Evolutionary conservation across 2,329 filamentous ascomycete species (phyloP), one percentile per base, ranked within the genome.

Genomic region (Ilyonectria robusta): DNA sequence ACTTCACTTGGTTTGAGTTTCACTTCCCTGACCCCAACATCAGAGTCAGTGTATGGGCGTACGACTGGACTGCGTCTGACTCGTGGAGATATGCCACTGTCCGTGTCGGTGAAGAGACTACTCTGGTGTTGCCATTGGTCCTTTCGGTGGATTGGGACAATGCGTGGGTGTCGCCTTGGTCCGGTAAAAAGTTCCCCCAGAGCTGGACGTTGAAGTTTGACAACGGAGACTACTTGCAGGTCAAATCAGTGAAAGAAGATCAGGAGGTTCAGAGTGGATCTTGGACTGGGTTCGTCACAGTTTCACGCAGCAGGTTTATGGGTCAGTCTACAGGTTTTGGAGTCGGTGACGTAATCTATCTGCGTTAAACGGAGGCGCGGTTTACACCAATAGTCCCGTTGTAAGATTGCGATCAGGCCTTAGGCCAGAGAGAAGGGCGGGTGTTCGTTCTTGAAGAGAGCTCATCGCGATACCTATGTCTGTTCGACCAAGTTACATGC

Each of bases 151-250:
- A 62, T 15, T 62, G 59, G 59, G 37, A 55, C 26, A 46, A 35
- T 44, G 21, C 40, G 7, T 62, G 59, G 59, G 21, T 29, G 26
- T 62, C 59, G 11, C 50, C 59, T 15, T 3, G 29, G 26, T 37
- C 59, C 1, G 51, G 51, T 26, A 6, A 19, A 21, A 55, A 47
- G 15, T 62, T 33, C 37, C 59, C 59, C 19, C 59, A 47, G 31
- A 62, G 59, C 50, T 62, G 59, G 59, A 55, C 50, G 7, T 31
- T 55, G 19, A 55, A 26, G 40, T 62, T 62, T n/a, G 59, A 55
- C 5, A 62, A 62, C 15, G 59, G 59, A 10, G 59, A 62, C 40
- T 62, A 47, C 42, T 17, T 62, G 3, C 29, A 23, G 13, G 3
- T 62, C 19, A 46, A 55, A 31, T 62, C 56, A 15, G 44, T 42